phyloP scores from a whole-genome alignment of 495 filamentous ascomycete genomes.

The Talaromyces adpressus region DNA sequence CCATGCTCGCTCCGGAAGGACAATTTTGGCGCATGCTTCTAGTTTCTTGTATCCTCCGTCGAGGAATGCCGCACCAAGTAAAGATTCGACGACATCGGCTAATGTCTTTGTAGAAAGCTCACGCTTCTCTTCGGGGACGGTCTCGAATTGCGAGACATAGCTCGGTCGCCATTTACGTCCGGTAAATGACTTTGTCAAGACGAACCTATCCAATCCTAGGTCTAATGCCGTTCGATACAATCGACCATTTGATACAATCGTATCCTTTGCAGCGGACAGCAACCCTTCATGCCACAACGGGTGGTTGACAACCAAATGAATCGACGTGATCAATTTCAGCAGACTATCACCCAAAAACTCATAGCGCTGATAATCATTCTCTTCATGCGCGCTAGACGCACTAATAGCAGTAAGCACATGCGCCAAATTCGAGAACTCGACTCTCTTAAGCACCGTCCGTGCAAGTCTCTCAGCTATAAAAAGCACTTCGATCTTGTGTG shows the following conservation, averaged over 20 bases:
- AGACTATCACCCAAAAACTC: slow-evolving; percentile 87
- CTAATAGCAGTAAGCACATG: slow-evolving; percentile 70
- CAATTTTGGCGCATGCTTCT: slow-evolving; percentile 53
- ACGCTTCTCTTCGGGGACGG: slow-evolving; percentile 16
- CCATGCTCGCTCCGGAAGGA: slow-evolving; percentile 60
- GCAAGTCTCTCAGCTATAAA: slow-evolving; percentile 59
- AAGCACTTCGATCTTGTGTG: slow-evolving; percentile 57
- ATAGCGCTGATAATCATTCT: slow-evolving; percentile 71
- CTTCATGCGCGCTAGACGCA: slow-evolving; percentile 52
- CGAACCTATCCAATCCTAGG: slow-evolving; percentile 62
- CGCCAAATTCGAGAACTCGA: slow-evolving; percentile 45
- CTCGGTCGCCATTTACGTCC: slow-evolving; percentile 64
- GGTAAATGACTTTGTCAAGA: slow-evolving; percentile 62
- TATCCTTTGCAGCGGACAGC: slow-evolving; percentile 61
- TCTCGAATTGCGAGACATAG: slow-evolving; percentile 44
- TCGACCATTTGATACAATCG: slow-evolving; percentile 63
- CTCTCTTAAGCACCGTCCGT: slow-evolving; percentile 47
- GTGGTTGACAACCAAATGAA: slow-evolving; percentile 60
- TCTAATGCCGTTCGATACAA: slow-evolving; percentile 58
- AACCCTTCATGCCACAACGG: slow-evolving; percentile 72
- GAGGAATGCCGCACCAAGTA: slow-evolving; percentile 73
- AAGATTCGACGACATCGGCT: slow-evolving; percentile 83
- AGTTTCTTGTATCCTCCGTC: slow-evolving; percentile 60
- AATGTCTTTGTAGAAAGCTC: slow-evolving; percentile 69
- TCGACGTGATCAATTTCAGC: slow-evolving; percentile 68